Percentiles rank a stretch among this genome's conserved stretches.
Conservation (phyloP, 345 rosid genomes). For the Citrus maxima region DNA sequence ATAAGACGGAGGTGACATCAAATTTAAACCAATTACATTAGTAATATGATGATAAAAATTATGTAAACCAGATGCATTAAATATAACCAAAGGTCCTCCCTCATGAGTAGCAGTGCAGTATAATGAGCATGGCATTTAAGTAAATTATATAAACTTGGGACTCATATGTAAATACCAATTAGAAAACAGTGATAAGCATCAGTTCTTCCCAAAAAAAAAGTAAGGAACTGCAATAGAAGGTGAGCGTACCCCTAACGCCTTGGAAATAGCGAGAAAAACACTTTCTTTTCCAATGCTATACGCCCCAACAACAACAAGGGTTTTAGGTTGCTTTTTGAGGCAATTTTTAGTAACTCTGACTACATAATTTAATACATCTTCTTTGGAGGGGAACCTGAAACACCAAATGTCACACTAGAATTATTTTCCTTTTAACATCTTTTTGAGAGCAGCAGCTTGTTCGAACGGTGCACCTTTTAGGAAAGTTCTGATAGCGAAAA, state of each 20-base stretch:
- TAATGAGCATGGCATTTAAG: not conserved
- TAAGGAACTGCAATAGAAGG: not conserved
- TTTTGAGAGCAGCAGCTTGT: not conserved
- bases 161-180: not conserved
- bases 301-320: slow-evolving; percentile 76
- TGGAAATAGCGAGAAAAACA: slow-evolving; percentile 74
- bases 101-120: not conserved
- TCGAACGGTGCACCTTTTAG: not conserved
- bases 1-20: not conserved
- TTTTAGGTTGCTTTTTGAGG: slow-evolving; percentile 61
- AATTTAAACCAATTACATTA: not conserved
- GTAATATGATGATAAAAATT: not conserved
- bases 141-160: too few relatives aligned
- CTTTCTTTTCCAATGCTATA: slow-evolving; percentile 83
- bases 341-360: slow-evolving; percentile 48
- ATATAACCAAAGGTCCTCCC: not conserved
- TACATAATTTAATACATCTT: slow-evolving; percentile 59
- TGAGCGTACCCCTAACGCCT: slow-evolving; percentile 60
- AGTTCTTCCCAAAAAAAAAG: not conserved
- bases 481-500: not conserved
- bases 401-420: not conserved
- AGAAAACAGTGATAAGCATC: not conserved
- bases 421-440: not conserved
- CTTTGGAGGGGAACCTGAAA: slow-evolving; percentile 74
- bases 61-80: not conserved